Percentiles rank a stretch among this genome's conserved stretches.
Evolutionary conservation across 164 flowering plant genomes (phyloP).

Genomic region (Umbilicus rupestris): DNA sequence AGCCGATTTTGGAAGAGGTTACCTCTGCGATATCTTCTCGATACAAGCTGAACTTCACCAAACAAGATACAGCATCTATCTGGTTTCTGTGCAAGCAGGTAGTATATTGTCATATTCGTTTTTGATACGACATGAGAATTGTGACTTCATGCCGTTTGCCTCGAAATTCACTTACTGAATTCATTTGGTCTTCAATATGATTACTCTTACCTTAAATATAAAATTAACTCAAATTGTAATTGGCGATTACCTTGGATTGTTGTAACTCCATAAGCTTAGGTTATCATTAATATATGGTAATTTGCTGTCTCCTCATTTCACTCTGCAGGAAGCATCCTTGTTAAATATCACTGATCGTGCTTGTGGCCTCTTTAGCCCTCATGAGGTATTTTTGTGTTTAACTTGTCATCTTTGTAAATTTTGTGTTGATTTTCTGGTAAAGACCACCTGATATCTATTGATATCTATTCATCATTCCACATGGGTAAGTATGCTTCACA

Average conservation of each 20-base stretch:
- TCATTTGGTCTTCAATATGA: not conserved
- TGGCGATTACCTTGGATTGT: not conserved
- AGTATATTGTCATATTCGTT: not conserved
- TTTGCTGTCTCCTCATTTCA: not conserved
- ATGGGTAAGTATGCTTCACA: not conserved
- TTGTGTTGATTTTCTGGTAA: not conserved
- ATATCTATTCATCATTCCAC: not conserved
- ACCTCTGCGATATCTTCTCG: conserved; percentile 37
- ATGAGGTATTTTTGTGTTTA: conserved; percentile 47
- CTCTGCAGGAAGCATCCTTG: conserved; percentile 73
- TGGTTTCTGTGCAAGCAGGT: conserved; percentile 98
- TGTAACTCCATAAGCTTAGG: no score
- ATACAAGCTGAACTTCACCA: conserved; percentile 58
- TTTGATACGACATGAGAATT: not conserved
- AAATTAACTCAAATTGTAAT: not conserved
- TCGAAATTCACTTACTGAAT: no score
- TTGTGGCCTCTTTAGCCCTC: conserved; percentile 64
- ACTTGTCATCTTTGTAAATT: not conserved
- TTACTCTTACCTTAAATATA: not conserved
- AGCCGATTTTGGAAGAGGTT: conserved; percentile 69
- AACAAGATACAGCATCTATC: conserved; percentile 54
- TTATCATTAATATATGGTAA: not conserved
- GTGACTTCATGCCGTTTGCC: no score
- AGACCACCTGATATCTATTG: no score
- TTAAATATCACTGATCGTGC: conserved; percentile 74